Conservation (phyloP, 2,329 filamentous ascomycete genomes). For the Xylaria sp. region DNA sequence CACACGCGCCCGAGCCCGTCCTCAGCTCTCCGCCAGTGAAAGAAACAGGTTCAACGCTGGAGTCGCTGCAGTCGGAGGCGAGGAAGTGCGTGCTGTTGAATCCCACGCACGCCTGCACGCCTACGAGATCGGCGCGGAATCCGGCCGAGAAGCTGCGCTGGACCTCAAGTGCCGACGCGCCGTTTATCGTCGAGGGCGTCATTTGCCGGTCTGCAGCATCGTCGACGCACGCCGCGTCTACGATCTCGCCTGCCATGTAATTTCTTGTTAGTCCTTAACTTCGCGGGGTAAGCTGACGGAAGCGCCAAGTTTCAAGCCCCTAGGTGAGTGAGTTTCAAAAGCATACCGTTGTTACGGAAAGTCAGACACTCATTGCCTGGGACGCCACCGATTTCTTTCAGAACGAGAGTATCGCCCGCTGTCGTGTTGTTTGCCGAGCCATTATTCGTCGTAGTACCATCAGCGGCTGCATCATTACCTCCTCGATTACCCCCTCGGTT, state of each 20-base stretch:
- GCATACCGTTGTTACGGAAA: conserved; percentile 53
- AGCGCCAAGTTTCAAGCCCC: not conserved
- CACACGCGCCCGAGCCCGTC: conserved; percentile 49
- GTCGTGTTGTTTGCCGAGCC: conserved; percentile 8
- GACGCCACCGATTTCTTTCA: conserved; percentile 53
- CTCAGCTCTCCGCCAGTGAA: conserved; percentile 43
- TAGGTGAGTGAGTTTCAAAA: not conserved
- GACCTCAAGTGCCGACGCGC: conserved; percentile 51
- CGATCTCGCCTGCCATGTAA: conserved; percentile 51
- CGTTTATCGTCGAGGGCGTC: conserved; percentile 51
- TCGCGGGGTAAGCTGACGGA: not conserved
- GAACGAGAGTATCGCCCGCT: conserved; percentile 51
- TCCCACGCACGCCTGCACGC: conserved; percentile 53
- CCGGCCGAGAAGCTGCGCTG: conserved; percentile 53
- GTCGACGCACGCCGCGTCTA: conserved; percentile 55
- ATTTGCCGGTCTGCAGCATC: conserved; percentile 55
- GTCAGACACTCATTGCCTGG: conserved; percentile 54
- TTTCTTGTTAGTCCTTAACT: not conserved
- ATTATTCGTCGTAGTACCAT: conserved; percentile 1
- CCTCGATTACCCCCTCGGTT: not conserved
- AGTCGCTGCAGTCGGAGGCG: conserved; percentile 51
- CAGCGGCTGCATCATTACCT: conserved; percentile 7
- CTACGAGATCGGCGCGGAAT: conserved; percentile 54
- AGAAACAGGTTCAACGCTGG: conserved; percentile 35
- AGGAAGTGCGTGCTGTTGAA: conserved; percentile 55